phyloP scores from a whole-genome alignment of 2,329 filamentous ascomycete genomes.

The Stagonosporopsis tanaceti region DNA sequence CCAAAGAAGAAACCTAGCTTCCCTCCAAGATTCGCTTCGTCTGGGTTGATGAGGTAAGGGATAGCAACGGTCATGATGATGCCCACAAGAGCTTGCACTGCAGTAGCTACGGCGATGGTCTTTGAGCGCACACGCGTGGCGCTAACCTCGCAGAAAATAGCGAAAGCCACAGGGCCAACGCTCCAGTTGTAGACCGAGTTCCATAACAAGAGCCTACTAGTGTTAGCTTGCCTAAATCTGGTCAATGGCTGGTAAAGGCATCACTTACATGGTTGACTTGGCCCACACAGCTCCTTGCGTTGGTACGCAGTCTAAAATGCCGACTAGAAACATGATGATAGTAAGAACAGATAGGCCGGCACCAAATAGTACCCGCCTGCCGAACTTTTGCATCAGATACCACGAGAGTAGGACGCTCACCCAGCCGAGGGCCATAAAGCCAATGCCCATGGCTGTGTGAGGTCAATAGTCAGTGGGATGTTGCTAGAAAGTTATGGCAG shows the following conservation, averaged over 20 bases:
- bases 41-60: constrained; percentile 52
- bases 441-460: constrained; percentile 51
- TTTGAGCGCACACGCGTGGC: constrained; percentile 72
- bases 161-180: constrained; percentile 87
- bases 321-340: constrained; percentile 76
- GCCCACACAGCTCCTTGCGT: constrained; percentile 44
- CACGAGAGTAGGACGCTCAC: constrained; percentile 79
- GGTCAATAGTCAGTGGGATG: background rate
- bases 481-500: background rate
- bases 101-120: constrained; percentile 79
- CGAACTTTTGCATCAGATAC: constrained; percentile 77
- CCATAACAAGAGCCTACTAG: constrained; percentile 15
- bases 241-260: background rate
- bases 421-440: constrained; percentile 70
- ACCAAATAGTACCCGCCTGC: constrained; percentile 76
- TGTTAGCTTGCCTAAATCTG: background rate
- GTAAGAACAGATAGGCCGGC: constrained; percentile 62
- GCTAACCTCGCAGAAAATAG: constrained; percentile 80
- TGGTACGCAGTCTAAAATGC: constrained; percentile 73
- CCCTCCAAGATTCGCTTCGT: constrained; percentile 48
- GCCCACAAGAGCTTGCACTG: constrained; percentile 48
- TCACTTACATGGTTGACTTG: constrained; percentile 45
- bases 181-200: constrained; percentile 78
- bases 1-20: constrained; percentile 54
- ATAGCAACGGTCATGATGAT: constrained; percentile 46